Evolutionary conservation across 345 rosid species (phyloP).

Genomic region (Jatropha curcas): DNA sequence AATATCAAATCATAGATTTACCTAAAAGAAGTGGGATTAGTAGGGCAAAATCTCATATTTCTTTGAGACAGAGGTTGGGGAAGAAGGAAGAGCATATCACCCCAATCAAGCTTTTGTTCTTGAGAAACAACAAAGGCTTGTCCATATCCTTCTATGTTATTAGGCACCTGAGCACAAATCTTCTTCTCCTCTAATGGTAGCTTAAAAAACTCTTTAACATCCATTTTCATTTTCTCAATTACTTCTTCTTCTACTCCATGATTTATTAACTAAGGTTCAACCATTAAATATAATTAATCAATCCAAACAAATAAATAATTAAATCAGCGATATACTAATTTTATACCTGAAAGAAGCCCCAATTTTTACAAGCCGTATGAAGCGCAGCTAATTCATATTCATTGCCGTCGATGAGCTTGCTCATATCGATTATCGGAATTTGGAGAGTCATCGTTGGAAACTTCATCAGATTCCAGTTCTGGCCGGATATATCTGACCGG

Average conservation of each 20-base stretch:
- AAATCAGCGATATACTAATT: no score
- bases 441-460: conserved; percentile 21
- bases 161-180: conserved; percentile 38
- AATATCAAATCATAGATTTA: not conserved
- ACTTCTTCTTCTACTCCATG: conserved; percentile 38
- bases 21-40: conserved; percentile 40
- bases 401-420: conserved; percentile 29
- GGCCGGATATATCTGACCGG: conserved; percentile 40
- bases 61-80: conserved; percentile 29
- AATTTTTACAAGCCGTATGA: conserved; percentile 53
- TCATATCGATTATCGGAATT: conserved; percentile 44
- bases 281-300: not conserved
- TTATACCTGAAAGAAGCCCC: conserved; percentile 74
- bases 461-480: conserved; percentile 20
- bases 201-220: conserved; percentile 39
- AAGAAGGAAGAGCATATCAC: conserved; percentile 47
- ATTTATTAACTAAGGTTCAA: conserved; percentile 39
- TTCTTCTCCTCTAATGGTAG: conserved; percentile 43
- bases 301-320: no score
- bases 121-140: conserved; percentile 53
- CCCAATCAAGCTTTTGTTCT: conserved; percentile 59
- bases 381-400: conserved; percentile 47
- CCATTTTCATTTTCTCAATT: conserved; percentile 40
- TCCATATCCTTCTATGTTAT: conserved; percentile 50
- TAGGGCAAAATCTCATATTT: conserved; percentile 41